Percentiles rank a stretch among this genome's conserved stretches.
Conservation (phyloP, 2,329 filamentous ascomycete genomes). For the Phyllosticta citriasiana region DNA sequence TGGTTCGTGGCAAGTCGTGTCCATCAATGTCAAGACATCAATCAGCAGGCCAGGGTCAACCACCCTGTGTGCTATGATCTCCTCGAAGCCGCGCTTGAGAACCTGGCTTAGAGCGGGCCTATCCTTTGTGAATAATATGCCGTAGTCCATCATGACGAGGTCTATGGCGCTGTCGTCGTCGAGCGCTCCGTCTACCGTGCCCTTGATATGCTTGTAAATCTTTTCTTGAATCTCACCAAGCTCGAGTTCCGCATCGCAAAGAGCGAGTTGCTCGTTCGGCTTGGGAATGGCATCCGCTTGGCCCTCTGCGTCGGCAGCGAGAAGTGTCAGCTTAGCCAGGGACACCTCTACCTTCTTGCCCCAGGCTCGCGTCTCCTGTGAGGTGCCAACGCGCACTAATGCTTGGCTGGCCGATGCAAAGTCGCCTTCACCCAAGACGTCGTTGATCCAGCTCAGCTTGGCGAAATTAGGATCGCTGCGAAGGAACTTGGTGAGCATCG, state of each 20-base stretch:
- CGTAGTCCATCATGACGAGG: slow-evolving; percentile 60
- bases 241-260: slow-evolving; percentile 51
- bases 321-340: slow-evolving; percentile 64
- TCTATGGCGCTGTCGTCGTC: slow-evolving; percentile 71
- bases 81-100: slow-evolving; percentile 59
- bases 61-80: slow-evolving; percentile 60
- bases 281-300: slow-evolving; percentile 24
- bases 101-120: slow-evolving; percentile 59
- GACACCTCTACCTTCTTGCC: slow-evolving; percentile 89
- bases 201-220: slow-evolving; percentile 60
- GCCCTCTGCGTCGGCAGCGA: slow-evolving; percentile 48
- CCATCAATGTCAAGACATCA: slow-evolving; percentile 72
- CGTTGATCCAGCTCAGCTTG: slow-evolving; percentile 90
- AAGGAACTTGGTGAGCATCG: slow-evolving; percentile 69
- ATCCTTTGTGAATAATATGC: slow-evolving; percentile 26
- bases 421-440: slow-evolving; percentile 66
- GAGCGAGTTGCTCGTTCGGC: slow-evolving; percentile 36
- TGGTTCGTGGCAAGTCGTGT: slow-evolving; percentile 35
- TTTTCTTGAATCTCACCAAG: slow-evolving; percentile 71
- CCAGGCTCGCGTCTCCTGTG: slow-evolving; percentile 73
- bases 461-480: slow-evolving; percentile 60
- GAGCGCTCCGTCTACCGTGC: slow-evolving; percentile 59
- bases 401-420: slow-evolving; percentile 63
- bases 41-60: slow-evolving; percentile 52
- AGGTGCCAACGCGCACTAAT: slow-evolving; percentile 58